Base-by-base conservation (phyloP, 495 filamentous ascomycete species). In the Bombardia bombarda region DNA sequence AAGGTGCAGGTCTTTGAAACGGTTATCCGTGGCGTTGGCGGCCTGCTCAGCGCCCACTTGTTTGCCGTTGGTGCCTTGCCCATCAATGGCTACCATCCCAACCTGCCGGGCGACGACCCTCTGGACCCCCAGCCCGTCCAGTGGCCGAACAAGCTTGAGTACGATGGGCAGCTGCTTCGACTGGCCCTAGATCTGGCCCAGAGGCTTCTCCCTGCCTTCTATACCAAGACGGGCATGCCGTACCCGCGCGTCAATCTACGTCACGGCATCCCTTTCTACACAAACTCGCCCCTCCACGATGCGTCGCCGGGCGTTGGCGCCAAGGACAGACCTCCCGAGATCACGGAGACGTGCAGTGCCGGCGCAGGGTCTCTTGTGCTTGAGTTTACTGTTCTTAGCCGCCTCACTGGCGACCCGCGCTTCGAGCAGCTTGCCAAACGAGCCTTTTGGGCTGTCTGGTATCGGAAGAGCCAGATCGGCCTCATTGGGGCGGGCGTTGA, bases 1-100 rank as follows among this genome's bases (percentile, higher is more conserved):
- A 96, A 96, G 62, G 92, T 98, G 7, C 87, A 98, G 64, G 87
- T 98, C 25, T 98, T 98, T 57, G 92, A 98, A 63, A 95, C 89
- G 2, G 89, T 95, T 8, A 98, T 98, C 58, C 74, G 92, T 49
- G 90, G 90, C 21, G 75, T 98, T 38, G 92, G 93, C 14, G 92
- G 92, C 17, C 65, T 98, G 23, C 67, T 98, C 34, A 94, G 87
- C 51, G 87, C 93, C 6, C 92, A 98, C 66, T 69, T 95, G 19
- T 98, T 97, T 60, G 89, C 92, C 12, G 68, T 88, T 34, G 90
- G 87, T 26, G 88, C 92, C 18, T 66, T 95, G 38, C 90, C 90
- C 1, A 94, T 96, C 39, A 70, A 66, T 19, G 80, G 83, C 23
- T 96, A 95, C 58, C 49, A 74, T 3, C 79, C 83, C 26, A 45